These are phyloP conservation scores for Pulveroboletus sp. DNA, from an alignment of 768 basidiomycete genomes.

Conservation along the genomic window DNA sequence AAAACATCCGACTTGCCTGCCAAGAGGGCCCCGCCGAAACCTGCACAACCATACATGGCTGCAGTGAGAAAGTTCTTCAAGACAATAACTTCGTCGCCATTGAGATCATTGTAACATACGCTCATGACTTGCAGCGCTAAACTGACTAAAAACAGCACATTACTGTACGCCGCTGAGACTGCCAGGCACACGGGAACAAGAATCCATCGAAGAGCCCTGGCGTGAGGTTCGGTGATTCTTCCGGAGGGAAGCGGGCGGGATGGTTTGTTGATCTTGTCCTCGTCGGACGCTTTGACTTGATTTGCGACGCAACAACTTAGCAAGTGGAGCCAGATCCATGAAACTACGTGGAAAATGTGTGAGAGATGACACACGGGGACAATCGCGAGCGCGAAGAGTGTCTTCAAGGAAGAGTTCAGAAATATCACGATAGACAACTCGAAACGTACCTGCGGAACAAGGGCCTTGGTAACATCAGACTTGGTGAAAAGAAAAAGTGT, in stretches of 20 bases:
- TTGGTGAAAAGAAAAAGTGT: constrained; percentile 25
- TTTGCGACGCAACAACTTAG: constrained; percentile 40
- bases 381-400: constrained; percentile 27
- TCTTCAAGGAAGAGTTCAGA: constrained; percentile 17
- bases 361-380: constrained; percentile 16
- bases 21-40: constrained; percentile 33
- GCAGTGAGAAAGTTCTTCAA: constrained; percentile 30
- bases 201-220: constrained; percentile 36
- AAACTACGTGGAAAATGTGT: constrained; percentile 20
- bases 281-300: constrained; percentile 35
- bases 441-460: constrained; percentile 18
- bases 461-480: constrained; percentile 15
- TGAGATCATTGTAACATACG: constrained; percentile 31
- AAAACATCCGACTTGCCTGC: constrained; percentile 24
- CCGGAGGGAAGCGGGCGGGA: constrained; percentile 43
- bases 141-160: constrained; percentile 28
- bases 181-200: constrained; percentile 31
- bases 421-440: background rate
- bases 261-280: constrained; percentile 41
- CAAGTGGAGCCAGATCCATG: constrained; percentile 45
- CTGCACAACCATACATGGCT: constrained; percentile 31
- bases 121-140: constrained; percentile 19
- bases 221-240: constrained; percentile 33
- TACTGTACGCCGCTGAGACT: constrained; percentile 30
- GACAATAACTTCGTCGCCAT: background rate